Conservation (phyloP, 108 stramenopile species). For the Conticribra guillardii region DNA sequence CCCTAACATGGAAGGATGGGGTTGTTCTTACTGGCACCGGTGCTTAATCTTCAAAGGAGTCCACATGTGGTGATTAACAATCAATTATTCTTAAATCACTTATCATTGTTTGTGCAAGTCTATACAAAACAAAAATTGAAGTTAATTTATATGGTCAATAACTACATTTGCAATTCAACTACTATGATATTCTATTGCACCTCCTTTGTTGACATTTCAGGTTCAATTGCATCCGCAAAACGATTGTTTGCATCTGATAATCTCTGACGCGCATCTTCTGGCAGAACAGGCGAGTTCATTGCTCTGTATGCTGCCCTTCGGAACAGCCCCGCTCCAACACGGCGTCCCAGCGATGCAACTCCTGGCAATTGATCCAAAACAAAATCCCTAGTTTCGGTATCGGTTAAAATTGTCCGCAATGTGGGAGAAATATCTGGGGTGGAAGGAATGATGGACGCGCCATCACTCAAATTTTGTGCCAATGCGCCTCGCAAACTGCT, state of each 20-base stretch:
- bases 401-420: conserved; percentile 26
- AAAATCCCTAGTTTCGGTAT: conserved; percentile 53
- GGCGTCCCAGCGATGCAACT: conserved; percentile 55
- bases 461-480: conserved; percentile 53
- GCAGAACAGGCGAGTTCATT: conserved; percentile 53
- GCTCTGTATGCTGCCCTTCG: conserved; percentile 77
- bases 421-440: conserved; percentile 43
- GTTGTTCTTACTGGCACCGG: not conserved
- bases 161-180: no score
- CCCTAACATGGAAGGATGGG: conserved; percentile 9
- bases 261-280: conserved; percentile 54
- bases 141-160: not conserved
- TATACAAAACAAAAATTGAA: no score
- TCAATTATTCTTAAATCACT: no score
- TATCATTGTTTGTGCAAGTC: no score
- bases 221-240: conserved; percentile 65
- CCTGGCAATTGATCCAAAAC: conserved; percentile 65
- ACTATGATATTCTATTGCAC: no score
- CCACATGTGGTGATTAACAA: no score
- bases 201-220: conserved; percentile 7
- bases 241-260: conserved; percentile 61
- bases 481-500: conserved; percentile 36
- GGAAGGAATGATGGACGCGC: conserved; percentile 53
- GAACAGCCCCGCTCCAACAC: conserved; percentile 70
- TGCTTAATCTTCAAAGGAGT: no score